Evolutionary conservation across 2,329 filamentous ascomycete species (phyloP).

Genomic region (Aspergillus japonicus): DNA sequence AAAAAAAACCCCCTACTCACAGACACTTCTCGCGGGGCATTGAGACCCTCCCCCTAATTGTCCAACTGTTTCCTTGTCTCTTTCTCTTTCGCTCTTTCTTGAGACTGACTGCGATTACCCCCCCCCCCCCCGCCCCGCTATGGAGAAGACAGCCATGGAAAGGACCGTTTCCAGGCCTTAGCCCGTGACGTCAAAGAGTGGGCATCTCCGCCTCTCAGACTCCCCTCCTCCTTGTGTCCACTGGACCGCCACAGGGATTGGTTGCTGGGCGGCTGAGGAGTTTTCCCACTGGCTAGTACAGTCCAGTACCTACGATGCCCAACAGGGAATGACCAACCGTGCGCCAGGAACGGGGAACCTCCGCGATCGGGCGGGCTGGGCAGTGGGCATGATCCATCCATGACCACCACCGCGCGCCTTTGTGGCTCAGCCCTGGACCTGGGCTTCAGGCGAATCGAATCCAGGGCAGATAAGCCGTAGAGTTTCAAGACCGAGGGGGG

Average conservation of each 20-base stretch:
- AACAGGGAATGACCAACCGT: neutral
- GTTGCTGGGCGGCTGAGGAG: neutral
- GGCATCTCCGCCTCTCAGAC: neutral
- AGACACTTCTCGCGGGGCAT: neutral
- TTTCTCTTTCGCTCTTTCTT: neutral
- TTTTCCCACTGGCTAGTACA: neutral
- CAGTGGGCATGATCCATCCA: neutral
- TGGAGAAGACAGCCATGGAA: neutral
- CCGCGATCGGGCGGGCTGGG: neutral
- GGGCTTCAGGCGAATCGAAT: neutral
- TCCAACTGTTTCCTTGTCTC: neutral
- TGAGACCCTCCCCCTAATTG: neutral
- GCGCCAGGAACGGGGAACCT: neutral
- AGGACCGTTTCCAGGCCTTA: constrained; percentile 3
- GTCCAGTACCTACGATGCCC: neutral
- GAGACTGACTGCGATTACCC: neutral
- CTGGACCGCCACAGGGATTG: neutral
- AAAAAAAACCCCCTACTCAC: too few relatives aligned
- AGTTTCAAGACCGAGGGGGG: too few relatives aligned
- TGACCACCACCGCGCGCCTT: neutral
- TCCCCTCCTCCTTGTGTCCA: neutral
- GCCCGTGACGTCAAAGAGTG: constrained; percentile 6
- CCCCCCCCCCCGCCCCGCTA: neutral
- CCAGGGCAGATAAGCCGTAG: neutral
- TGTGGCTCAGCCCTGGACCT: neutral